Percentiles rank a stretch among this genome's conserved stretches.
Conservation (phyloP, 805 yeast species). For the Saccharomycopsis microspora region DNA sequence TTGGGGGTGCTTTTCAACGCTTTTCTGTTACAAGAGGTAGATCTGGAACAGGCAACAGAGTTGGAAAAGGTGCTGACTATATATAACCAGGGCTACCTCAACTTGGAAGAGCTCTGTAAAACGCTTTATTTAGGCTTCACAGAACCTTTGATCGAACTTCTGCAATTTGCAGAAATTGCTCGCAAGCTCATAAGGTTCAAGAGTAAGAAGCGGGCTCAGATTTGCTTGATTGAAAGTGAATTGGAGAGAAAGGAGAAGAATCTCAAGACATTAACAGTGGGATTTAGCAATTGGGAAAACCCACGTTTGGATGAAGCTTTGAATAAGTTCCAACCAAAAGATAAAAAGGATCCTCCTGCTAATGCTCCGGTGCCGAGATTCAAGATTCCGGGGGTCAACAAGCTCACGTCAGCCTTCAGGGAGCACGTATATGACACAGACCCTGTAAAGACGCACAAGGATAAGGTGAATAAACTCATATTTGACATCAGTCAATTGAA, state of each 20-base stretch:
- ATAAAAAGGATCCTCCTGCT: not conserved
- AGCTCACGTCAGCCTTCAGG: constrained; percentile 14
- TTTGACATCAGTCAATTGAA: constrained; percentile 12
- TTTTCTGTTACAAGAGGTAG: constrained; percentile 12
- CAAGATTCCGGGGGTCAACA: constrained; percentile 16
- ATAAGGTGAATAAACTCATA: constrained; percentile 12
- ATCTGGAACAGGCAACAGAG: not conserved
- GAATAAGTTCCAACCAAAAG: constrained; percentile 1
- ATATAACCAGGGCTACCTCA: constrained; percentile 15
- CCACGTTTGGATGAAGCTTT: constrained; percentile 7
- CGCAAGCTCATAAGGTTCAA: constrained; percentile 15
- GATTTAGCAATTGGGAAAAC: constrained; percentile 6
- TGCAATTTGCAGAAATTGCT: constrained; percentile 14
- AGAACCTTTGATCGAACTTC: constrained; percentile 16
- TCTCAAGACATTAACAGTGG: constrained; percentile 11
- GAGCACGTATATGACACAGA: constrained; percentile 16
- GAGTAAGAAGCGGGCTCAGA: constrained; percentile 11
- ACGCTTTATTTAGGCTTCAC: constrained; percentile 8
- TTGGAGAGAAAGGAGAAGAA: constrained; percentile 10
- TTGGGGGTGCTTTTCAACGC: constrained; percentile 14
- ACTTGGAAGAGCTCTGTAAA: constrained; percentile 11
- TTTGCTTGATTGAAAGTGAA: constrained; percentile 8
- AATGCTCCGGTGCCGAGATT: not conserved
- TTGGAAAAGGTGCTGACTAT: constrained; percentile 15
- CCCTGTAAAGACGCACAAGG: constrained; percentile 15